Evolutionary conservation across 176 grass and related monocot species (phyloP).

Genomic region (Ensete ventricosum): DNA sequence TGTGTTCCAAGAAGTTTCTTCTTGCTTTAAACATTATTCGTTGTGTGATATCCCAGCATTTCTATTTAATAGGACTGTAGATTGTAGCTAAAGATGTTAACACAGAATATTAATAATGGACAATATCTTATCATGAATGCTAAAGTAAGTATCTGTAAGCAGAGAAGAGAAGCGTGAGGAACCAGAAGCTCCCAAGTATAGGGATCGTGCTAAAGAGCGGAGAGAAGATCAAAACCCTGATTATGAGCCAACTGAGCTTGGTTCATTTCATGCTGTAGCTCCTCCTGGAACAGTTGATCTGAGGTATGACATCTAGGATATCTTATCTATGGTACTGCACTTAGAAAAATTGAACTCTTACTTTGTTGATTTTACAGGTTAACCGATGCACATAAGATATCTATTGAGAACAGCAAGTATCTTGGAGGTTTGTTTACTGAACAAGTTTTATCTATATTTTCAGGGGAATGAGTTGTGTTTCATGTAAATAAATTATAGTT

Average conservation of each 20-base stretch:
- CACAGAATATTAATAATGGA: not conserved
- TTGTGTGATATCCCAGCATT: not conserved
- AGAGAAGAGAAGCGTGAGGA: slow-evolving; percentile 96
- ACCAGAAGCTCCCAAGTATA: slow-evolving; percentile 61
- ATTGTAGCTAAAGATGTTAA: not conserved
- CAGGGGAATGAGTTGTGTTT: not conserved
- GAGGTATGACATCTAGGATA: slow-evolving; percentile 38
- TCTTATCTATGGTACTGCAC: slow-evolving; percentile 8
- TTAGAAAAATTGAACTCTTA: not conserved
- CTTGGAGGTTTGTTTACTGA: slow-evolving; percentile 66
- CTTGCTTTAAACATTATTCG: not conserved
- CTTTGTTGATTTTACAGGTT: slow-evolving; percentile 31
- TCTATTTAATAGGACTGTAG: not conserved
- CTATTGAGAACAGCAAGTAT: slow-evolving; percentile 99
- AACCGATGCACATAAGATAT: slow-evolving; percentile 85
- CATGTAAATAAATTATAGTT: not conserved
- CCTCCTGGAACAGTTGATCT: slow-evolving; percentile 82
- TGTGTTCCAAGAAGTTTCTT: not conserved
- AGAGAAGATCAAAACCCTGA: slow-evolving; percentile 99
- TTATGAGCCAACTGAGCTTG: slow-evolving; percentile 90
- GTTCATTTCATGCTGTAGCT: slow-evolving; percentile 96
- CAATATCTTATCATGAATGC: not conserved
- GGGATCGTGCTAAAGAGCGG: slow-evolving; percentile 89
- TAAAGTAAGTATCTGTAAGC: slow-evolving; percentile 9
- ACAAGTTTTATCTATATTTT: not conserved